These are phyloP conservation scores for Aspergillus floridensis DNA, from an alignment of 2,329 filamentous ascomycete genomes.

Conservation along the genomic window DNA sequence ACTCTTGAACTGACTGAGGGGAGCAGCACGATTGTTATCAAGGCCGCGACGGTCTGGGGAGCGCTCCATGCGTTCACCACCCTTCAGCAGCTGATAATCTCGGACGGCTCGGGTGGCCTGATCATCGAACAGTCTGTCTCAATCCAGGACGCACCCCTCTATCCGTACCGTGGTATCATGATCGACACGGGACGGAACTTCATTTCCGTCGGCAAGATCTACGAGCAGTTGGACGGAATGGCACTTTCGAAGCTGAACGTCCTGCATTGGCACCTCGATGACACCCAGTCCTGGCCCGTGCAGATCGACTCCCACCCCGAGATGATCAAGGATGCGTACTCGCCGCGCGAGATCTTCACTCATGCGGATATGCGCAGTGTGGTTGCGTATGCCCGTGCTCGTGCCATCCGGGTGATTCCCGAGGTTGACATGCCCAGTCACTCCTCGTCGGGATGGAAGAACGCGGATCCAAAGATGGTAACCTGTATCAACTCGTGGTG, in stretches of 20 bases:
- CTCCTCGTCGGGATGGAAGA: conserved; percentile 55
- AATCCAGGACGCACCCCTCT: conserved; percentile 52
- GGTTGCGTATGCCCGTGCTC: conserved; percentile 52
- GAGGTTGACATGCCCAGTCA: conserved; percentile 64
- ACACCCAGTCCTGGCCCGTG: conserved; percentile 57
- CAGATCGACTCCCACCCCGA: conserved; percentile 51
- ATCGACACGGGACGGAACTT: conserved; percentile 56
- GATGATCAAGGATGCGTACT: conserved; percentile 56
- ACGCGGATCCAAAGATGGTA: conserved; percentile 56
- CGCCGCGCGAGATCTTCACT: conserved; percentile 48
- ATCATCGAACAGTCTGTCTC: conserved; percentile 54
- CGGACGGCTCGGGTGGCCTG: conserved; percentile 44
- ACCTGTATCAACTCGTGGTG: conserved; percentile 59
- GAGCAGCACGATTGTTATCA: conserved; percentile 46
- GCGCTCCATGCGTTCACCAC: conserved; percentile 57
- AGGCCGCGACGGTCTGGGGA: conserved; percentile 53
- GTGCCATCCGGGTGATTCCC: conserved; percentile 59
- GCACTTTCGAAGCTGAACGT: conserved; percentile 57
- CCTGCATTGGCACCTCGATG: conserved; percentile 57
- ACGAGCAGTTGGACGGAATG: conserved; percentile 56
- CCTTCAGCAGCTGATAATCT: conserved; percentile 56
- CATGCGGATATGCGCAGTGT: conserved; percentile 44
- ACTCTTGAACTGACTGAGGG: conserved; percentile 44
- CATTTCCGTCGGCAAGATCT: conserved; percentile 51
- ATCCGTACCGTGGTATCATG: conserved; percentile 56